phyloP scores from a whole-genome alignment of 345 rosid genomes.

The Salix koriyanagi region DNA sequence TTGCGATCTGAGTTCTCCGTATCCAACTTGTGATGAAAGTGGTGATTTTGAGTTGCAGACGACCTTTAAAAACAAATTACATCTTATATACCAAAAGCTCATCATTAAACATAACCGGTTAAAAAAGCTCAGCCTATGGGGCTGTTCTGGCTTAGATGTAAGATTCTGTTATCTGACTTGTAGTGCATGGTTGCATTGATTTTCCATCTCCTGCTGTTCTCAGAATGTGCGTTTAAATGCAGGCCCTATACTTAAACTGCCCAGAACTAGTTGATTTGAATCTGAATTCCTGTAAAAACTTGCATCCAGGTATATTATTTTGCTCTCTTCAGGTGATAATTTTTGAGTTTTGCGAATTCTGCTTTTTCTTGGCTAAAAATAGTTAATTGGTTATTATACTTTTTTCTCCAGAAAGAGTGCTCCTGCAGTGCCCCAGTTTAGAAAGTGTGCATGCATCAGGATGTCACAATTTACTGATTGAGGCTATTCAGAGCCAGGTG shows the following conservation, averaged over 20 bases:
- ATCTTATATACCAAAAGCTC: conserved; percentile 74
- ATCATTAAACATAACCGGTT: conserved; percentile 75
- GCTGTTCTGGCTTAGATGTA: conserved; percentile 95
- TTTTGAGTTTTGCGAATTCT: conserved; percentile 3
- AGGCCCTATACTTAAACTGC: conserved; percentile 84
- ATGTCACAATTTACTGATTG: conserved; percentile 57
- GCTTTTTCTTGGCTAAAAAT: not conserved
- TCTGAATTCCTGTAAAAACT: conserved; percentile 68
- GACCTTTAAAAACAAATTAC: conserved; percentile 44
- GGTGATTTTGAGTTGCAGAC: conserved; percentile 36
- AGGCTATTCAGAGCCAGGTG: conserved; percentile 77
- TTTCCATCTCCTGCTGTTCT: conserved; percentile 18
- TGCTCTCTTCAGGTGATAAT: not conserved
- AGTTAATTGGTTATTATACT: not conserved
- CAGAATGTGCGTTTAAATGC: conserved; percentile 34
- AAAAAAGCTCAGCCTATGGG: conserved; percentile 94
- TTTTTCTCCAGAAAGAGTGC: conserved; percentile 49
- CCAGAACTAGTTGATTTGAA: conserved; percentile 88
- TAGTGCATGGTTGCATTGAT: not conserved
- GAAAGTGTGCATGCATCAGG: conserved; percentile 77
- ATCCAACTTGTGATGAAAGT: conserved; percentile 34
- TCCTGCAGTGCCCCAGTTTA: conserved; percentile 84
- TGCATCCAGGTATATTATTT: conserved; percentile 55
- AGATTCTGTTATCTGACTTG: conserved; percentile 24
- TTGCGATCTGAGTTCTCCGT: conserved; percentile 53